phyloP scores from a whole-genome alignment of 2,329 filamentous ascomycete species.

The Grosmannia huntii region DNA sequence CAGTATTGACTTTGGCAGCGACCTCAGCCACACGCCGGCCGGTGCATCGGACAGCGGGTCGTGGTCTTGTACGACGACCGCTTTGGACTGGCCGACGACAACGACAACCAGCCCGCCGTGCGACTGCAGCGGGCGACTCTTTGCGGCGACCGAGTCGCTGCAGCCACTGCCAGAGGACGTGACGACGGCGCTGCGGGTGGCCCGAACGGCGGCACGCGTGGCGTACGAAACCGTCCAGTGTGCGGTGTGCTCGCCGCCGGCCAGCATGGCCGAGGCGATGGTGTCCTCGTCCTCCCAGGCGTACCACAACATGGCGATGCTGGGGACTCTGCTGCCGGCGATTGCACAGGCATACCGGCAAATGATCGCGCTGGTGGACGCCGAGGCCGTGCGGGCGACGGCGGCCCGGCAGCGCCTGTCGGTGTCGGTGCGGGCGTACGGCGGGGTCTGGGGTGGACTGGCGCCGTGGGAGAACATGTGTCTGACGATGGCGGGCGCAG shows the following conservation, averaged over 20 bases:
- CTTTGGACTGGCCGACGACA: background rate
- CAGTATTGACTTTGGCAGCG: background rate
- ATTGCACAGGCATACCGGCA: slow-evolving; percentile 43
- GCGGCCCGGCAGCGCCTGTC: slow-evolving; percentile 26
- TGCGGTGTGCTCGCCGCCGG: slow-evolving; percentile 29
- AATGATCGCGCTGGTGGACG: slow-evolving; percentile 42
- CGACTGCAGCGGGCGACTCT: slow-evolving; percentile 35
- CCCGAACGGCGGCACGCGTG: slow-evolving; percentile 32
- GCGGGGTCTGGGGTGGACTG: slow-evolving; percentile 33
- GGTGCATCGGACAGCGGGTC: too few species aligned
- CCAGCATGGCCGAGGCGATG: slow-evolving; percentile 13
- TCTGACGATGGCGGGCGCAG: slow-evolving; percentile 18
- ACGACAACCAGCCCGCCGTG: slow-evolving; percentile 19
- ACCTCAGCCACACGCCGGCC: background rate
- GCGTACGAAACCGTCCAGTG: slow-evolving; percentile 42
- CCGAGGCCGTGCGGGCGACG: slow-evolving; percentile 32
- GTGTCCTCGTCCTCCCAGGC: slow-evolving; percentile 28
- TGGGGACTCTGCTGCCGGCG: slow-evolving; percentile 44
- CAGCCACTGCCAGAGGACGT: slow-evolving; percentile 32
- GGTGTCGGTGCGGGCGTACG: slow-evolving; percentile 33
- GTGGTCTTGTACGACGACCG: background rate
- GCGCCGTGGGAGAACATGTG: slow-evolving; percentile 16
- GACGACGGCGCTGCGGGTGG: slow-evolving; percentile 31
- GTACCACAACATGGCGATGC: slow-evolving; percentile 46
- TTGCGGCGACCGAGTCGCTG: slow-evolving; percentile 37